phyloP scores from a whole-genome alignment of 305 asterid species.

The Solanum hybrid region DNA sequence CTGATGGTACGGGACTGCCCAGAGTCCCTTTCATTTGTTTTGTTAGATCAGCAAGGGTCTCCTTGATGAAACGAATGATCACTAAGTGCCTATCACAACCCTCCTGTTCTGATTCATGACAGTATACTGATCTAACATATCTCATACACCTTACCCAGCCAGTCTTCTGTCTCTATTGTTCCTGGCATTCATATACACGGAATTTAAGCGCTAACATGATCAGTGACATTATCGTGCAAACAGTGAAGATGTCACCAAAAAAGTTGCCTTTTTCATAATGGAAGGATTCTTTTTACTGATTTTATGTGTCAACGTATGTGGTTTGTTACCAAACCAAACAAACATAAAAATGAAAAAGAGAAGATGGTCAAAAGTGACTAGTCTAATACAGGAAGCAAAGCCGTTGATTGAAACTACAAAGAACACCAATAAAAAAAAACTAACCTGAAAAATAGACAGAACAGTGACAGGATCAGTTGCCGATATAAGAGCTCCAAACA shows the following conservation, averaged over 20 bases:
- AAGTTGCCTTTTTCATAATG: background rate
- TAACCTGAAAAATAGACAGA: slow-evolving; percentile 92
- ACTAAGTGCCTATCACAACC: background rate
- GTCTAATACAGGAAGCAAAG: background rate
- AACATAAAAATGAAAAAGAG: background rate
- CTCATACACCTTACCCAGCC: background rate
- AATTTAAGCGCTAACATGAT: background rate
- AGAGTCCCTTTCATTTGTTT: background rate
- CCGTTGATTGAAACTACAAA: background rate
- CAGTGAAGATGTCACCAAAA: background rate
- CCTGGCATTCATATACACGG: background rate
- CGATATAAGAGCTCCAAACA: slow-evolving; percentile 97
- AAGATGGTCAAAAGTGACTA: background rate
- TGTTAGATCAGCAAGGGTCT: background rate
- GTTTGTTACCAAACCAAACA: background rate
- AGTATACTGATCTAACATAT: background rate
- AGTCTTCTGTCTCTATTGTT: background rate
- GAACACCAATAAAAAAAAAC: background rate
- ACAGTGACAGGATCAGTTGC: slow-evolving; percentile 99
- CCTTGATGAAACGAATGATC: background rate
- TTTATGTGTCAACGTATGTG: background rate
- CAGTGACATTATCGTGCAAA: background rate
- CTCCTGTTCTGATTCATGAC: background rate
- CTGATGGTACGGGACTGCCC: background rate
- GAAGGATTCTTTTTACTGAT: background rate